Conservation (phyloP, 139 green algal genomes). For the Chlorella sp. region DNA sequence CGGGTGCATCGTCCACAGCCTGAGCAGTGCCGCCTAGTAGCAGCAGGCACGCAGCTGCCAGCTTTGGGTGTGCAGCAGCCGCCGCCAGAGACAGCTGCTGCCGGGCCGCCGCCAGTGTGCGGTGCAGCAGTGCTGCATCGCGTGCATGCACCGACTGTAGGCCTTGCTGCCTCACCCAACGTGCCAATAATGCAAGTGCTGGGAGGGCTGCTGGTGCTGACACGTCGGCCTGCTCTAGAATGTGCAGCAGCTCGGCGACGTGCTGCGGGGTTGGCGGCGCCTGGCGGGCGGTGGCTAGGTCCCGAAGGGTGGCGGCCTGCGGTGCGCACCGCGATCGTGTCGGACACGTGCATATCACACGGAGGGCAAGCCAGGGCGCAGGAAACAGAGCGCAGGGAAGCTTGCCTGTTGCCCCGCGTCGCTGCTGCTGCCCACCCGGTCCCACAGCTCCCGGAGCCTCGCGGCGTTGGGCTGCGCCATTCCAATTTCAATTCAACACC, state of each 20-base stretch:
- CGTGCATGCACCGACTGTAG: neutral
- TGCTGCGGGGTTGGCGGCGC: neutral
- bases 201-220: neutral
- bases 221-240: neutral
- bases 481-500: no score
- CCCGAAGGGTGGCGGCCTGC: neutral
- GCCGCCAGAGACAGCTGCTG: neutral
- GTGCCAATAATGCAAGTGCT: constrained; percentile 13
- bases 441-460: no score
- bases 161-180: constrained; percentile 14
- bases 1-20: neutral
- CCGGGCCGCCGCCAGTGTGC: neutral
- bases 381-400: neutral
- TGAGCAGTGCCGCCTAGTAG: constrained; percentile 6
- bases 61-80: neutral
- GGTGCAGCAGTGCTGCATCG: neutral
- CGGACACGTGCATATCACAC: neutral
- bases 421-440: no score
- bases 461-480: no score
- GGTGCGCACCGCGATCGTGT: neutral
- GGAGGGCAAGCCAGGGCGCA: neutral
- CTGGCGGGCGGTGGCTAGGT: neutral
- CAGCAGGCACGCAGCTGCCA: constrained; percentile 8
- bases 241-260: neutral
- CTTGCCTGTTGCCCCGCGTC: no score